These are phyloP conservation scores for Fusarium sp. DNA, from an alignment of 2,329 filamentous ascomycete species.

Conservation along the genomic window DNA sequence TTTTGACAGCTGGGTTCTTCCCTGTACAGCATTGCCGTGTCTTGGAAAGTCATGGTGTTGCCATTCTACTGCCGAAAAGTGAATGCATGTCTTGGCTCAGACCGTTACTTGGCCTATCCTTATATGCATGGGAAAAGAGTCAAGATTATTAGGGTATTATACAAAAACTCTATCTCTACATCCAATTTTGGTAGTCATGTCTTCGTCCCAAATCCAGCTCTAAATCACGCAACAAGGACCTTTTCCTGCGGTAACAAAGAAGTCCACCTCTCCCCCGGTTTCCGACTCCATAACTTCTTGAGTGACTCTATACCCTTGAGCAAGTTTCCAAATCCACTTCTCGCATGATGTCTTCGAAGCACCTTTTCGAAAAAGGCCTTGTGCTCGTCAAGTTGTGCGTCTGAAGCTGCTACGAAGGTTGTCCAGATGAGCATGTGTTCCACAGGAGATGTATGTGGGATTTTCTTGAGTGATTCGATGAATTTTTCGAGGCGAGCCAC, in stretches of 20 bases:
- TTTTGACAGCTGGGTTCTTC: neutral
- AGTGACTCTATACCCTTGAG: conserved; percentile 38
- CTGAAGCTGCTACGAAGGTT: conserved; percentile 43
- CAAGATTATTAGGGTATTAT: conserved; percentile 21
- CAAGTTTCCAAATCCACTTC: conserved; percentile 43
- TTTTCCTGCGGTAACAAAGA: conserved; percentile 38
- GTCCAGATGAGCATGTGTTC: conserved; percentile 46
- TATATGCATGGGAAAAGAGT: neutral
- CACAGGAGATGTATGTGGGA: conserved; percentile 35
- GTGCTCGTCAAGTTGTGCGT: conserved; percentile 42
- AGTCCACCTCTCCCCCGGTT: conserved; percentile 41
- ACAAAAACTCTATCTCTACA: neutral
- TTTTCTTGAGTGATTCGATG: conserved; percentile 36
- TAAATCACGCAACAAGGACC: conserved; percentile 45
- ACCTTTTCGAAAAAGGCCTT: conserved; percentile 38
- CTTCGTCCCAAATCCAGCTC: neutral
- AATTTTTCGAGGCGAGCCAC: conserved; percentile 41
- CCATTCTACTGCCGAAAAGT: neutral
- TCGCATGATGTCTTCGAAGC: conserved; percentile 26
- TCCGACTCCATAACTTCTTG: conserved; percentile 39
- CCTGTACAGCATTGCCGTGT: neutral
- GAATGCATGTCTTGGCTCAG: neutral
- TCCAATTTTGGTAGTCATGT: neutral
- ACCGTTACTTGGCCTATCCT: neutral
- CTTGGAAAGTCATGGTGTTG: neutral